These are phyloP conservation scores for Acidomyces sp. DNA, from an alignment of 495 filamentous ascomycete species.

Conservation along the genomic window DNA sequence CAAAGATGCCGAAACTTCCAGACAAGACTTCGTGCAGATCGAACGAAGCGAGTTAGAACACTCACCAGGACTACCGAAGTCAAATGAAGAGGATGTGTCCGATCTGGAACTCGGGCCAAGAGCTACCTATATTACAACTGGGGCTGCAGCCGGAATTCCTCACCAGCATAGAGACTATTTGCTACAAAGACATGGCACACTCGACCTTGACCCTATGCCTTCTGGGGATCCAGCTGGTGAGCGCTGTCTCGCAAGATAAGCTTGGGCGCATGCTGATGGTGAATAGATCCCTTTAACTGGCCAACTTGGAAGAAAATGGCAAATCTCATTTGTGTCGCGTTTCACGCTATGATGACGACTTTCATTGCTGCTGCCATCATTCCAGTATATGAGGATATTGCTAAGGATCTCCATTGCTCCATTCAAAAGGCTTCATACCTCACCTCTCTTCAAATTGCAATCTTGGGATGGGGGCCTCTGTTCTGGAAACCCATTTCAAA, in stretches of 20 bases:
- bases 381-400: constrained; percentile 38
- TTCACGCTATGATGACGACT: constrained; percentile 44
- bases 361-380: constrained; percentile 43
- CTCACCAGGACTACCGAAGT: neutral
- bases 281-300: constrained; percentile 49
- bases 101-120: constrained; percentile 3
- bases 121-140: constrained; percentile 3
- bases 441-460: constrained; percentile 38
- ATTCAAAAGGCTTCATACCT: constrained; percentile 37
- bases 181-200: constrained; percentile 40
- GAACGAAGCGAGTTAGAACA: neutral
- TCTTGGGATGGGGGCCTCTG: constrained; percentile 37
- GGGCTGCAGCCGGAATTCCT: constrained; percentile 9
- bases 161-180: constrained; percentile 39
- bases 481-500: constrained; percentile 47
- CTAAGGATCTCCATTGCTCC: constrained; percentile 30
- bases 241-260: too few relatives aligned
- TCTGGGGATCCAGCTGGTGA: constrained; percentile 37
- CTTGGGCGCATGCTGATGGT: too few relatives aligned
- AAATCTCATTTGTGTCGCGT: constrained; percentile 41
- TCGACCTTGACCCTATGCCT: constrained; percentile 42
- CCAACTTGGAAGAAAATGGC: constrained; percentile 41
- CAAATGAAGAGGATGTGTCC: neutral
- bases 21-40: neutral
- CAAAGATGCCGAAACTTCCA: neutral